Conservation (phyloP, 768 basidiomycete genomes). For the Leccinum boreale region DNA sequence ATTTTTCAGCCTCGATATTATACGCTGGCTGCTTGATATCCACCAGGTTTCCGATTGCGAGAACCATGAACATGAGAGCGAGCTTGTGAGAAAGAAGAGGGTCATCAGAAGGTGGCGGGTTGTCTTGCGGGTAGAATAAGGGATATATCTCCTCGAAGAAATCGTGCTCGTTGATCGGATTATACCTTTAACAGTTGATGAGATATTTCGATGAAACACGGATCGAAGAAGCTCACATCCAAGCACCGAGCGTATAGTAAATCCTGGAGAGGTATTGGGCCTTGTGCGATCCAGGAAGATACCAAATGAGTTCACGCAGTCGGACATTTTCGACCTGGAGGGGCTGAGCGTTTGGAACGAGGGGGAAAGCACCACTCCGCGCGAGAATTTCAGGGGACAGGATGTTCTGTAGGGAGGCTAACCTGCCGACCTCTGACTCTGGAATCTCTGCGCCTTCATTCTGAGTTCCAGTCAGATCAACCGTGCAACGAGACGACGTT, state of each 20-base stretch:
- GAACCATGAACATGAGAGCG: slow-evolving; percentile 61
- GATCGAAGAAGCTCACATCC: slow-evolving; percentile 52
- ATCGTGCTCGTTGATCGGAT: slow-evolving; percentile 57
- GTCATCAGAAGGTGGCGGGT: slow-evolving; percentile 45
- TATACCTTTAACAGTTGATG: slow-evolving; percentile 47
- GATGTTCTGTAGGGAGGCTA: slow-evolving; percentile 48
- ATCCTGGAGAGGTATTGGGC: slow-evolving; percentile 59
- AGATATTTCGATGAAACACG: slow-evolving; percentile 1
- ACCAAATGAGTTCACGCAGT: slow-evolving; percentile 61
- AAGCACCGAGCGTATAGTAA: slow-evolving; percentile 63
- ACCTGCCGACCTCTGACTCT: slow-evolving; percentile 43
- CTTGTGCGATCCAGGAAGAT: slow-evolving; percentile 59
- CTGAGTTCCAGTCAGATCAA: slow-evolving; percentile 32
- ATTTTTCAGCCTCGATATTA: slow-evolving; percentile 67
- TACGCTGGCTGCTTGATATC: slow-evolving; percentile 54
- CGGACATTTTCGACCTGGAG: slow-evolving; percentile 43
- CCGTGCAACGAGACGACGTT: neutral
- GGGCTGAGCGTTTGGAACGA: slow-evolving; percentile 42
- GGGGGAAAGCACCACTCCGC: slow-evolving; percentile 64
- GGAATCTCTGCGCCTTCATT: slow-evolving; percentile 60
- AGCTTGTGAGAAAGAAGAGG: slow-evolving; percentile 57
- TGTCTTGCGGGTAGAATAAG: slow-evolving; percentile 51
- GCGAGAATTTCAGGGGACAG: slow-evolving; percentile 62
- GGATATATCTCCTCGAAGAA: slow-evolving; percentile 60
- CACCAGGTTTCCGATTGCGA: slow-evolving; percentile 65